Evolutionary conservation across 2,329 filamentous ascomycete genomes (phyloP), one percentile per base, ranked within the genome.

Genomic region (Aspergillus fischeri): DNA sequence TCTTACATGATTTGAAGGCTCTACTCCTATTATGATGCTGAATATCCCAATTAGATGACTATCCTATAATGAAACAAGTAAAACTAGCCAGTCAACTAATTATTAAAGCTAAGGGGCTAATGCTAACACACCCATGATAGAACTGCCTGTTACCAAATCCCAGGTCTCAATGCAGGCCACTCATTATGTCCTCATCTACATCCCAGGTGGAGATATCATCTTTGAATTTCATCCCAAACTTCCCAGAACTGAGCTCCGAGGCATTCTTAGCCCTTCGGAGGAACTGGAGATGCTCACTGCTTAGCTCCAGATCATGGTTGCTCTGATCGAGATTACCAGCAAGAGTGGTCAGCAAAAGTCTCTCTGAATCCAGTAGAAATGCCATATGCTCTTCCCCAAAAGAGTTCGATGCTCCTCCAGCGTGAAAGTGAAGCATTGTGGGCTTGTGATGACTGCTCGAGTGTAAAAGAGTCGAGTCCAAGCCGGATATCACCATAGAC

Each of bases 221-320:
- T 25, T 44, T 53, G n/a, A 53, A 49, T 7, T 47, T 29, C 21
- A 51, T 41, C 38, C 56, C 54, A 28, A 60, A 58, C 17, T 68
- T 71, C 3, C 60, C 60, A 7, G 60, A 47, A 7, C 21, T 45
- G 52, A 51, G 53, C 9, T 65, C 62, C 28, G 63, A 59, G 59
- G 67, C 69, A 64, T 75, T 79, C 54, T 80, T 77, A 58, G 74
- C 62, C 59, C 77, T 82, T 65, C 78, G 80, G 52, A 81, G 58
- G 52, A 77, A 76, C 47, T 85, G 81, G 32, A 86, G 73, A 63
- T 83, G 85, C 66, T 87, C 85, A 63, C 81, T 83, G 55, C 78
- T 82, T 45, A 88, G 68, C 45, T 80, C 81, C 51, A 87, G 67
- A 20, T 79, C 80, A 53, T 79, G 77, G 60, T 86, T 83, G 17